phyloP scores from a whole-genome alignment of 1,284 basidiomycete genomes.

The Ganoderma sinense region DNA sequence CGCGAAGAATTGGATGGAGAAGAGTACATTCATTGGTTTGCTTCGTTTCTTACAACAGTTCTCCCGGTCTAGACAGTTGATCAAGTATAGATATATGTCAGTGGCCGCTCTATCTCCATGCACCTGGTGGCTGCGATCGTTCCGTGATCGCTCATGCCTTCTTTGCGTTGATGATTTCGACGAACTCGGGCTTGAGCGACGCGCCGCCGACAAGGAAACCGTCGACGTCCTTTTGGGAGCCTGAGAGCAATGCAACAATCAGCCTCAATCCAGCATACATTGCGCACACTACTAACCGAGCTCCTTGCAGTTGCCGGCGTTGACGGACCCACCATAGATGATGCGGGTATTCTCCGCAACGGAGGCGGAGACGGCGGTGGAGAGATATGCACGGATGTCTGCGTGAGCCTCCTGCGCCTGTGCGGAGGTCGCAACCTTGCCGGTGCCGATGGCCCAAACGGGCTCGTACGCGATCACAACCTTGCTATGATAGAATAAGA shows the following conservation, averaged over 20 bases:
- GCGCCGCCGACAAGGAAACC: conserved; percentile 99
- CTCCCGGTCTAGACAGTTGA: background rate
- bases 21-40: conserved; percentile 3
- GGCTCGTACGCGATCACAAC: conserved; percentile 97
- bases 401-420: conserved; percentile 95
- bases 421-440: conserved; percentile 91
- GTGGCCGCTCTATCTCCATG: background rate
- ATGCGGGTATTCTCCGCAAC: conserved; percentile 86
- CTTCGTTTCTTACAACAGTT: conserved; percentile 6
- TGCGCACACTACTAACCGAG: conserved; percentile 62
- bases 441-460: conserved; percentile 99
- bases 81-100: background rate
- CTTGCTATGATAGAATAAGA: conserved; percentile 56
- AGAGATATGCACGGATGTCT: conserved; percentile 84
- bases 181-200: conserved; percentile 97
- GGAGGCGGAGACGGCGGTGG: conserved; percentile 66
- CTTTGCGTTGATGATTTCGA: conserved; percentile 88
- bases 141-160: conserved; percentile 38
- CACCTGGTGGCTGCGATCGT: background rate
- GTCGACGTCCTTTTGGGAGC: conserved; percentile 86
- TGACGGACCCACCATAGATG: conserved; percentile 97
- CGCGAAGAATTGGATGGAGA: background rate
- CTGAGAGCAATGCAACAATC: conserved; percentile 46
- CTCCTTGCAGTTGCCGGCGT: conserved; percentile 87
- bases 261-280: conserved; percentile 1